Conservation (phyloP, 108 stramenopile genomes). For the Fragilariopsis cylindrus region DNA sequence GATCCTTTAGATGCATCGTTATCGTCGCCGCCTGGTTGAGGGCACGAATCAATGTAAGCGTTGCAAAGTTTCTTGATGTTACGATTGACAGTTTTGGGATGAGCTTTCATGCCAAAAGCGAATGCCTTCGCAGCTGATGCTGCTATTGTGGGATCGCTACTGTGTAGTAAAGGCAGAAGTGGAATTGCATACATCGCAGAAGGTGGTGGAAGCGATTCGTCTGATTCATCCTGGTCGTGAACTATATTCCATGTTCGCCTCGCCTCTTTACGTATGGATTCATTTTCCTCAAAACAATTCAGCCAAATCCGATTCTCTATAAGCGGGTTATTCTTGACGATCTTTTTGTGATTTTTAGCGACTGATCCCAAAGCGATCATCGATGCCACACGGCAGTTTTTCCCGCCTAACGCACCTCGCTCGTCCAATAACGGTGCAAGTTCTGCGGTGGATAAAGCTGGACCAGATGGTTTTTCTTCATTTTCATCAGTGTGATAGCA, state of each 20-base stretch:
- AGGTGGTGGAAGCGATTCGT: slow-evolving; percentile 53
- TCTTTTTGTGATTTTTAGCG: slow-evolving; percentile 50
- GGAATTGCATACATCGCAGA: slow-evolving; percentile 80
- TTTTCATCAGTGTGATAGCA: slow-evolving; percentile 61
- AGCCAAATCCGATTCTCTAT: slow-evolving; percentile 85
- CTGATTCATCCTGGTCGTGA: slow-evolving; percentile 34
- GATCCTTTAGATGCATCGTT: slow-evolving; percentile 19
- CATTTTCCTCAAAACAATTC: slow-evolving; percentile 75
- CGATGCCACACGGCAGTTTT: slow-evolving; percentile 67
- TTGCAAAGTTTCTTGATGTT: slow-evolving; percentile 69
- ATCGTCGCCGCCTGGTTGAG: slow-evolving; percentile 42
- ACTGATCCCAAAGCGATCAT: slow-evolving; percentile 77
- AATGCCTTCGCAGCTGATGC: slow-evolving; percentile 70
- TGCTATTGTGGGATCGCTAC: slow-evolving; percentile 58
- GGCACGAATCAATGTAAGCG: slow-evolving; percentile 72
- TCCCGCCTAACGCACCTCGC: slow-evolving; percentile 70
- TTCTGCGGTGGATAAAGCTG: slow-evolving; percentile 61
- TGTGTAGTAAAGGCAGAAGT: slow-evolving; percentile 72
- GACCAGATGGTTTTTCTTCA: slow-evolving; percentile 22
- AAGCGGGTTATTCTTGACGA: slow-evolving; percentile 78
- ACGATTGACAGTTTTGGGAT: slow-evolving; percentile 57
- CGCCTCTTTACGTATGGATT: slow-evolving; percentile 60
- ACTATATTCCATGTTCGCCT: slow-evolving; percentile 65
- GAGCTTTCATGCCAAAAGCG: slow-evolving; percentile 64
- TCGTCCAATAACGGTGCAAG: slow-evolving; percentile 80